Conservation (phyloP, 306 rosid species). For the Dryas drummondii region DNA sequence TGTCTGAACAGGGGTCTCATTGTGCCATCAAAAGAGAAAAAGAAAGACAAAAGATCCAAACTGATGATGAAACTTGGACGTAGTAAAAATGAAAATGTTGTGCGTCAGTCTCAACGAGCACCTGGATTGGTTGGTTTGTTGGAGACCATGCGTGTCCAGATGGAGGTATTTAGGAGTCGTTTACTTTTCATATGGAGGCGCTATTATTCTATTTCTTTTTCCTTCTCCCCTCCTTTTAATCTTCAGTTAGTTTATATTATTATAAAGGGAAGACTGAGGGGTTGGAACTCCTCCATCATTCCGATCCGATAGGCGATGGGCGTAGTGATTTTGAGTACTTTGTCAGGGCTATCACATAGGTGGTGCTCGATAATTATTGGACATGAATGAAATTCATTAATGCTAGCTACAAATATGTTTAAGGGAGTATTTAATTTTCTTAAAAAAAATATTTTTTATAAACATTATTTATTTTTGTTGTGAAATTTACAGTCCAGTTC, state of each 20-base stretch:
- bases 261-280: not conserved
- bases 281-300: slow-evolving; percentile 1
- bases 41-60: slow-evolving; percentile 79
- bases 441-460: not conserved
- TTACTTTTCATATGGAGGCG: slow-evolving; percentile 15
- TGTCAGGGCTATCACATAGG: not conserved
- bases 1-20: slow-evolving; percentile 78
- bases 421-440: not conserved
- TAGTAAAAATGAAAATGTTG: slow-evolving; percentile 79
- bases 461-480: not conserved
- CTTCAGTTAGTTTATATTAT: not conserved
- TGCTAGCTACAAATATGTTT: not conserved
- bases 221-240: not conserved
- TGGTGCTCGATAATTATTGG: not conserved
- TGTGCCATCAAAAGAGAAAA: slow-evolving; percentile 92
- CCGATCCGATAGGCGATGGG: not conserved
- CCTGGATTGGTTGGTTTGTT: slow-evolving; percentile 88
- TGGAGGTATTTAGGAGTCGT: slow-evolving; percentile 66
- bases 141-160: slow-evolving; percentile 95
- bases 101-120: slow-evolving; percentile 69
- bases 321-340: not conserved
- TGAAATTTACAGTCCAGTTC: not conserved
- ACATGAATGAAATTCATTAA: not conserved
- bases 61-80: slow-evolving; percentile 96
- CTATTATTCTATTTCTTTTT: not conserved